A percentile compares a stretch with the other conserved stretches of the same genome.
Conservation (phyloP, 768 basidiomycete genomes). For the Tulasnella sp. region DNA sequence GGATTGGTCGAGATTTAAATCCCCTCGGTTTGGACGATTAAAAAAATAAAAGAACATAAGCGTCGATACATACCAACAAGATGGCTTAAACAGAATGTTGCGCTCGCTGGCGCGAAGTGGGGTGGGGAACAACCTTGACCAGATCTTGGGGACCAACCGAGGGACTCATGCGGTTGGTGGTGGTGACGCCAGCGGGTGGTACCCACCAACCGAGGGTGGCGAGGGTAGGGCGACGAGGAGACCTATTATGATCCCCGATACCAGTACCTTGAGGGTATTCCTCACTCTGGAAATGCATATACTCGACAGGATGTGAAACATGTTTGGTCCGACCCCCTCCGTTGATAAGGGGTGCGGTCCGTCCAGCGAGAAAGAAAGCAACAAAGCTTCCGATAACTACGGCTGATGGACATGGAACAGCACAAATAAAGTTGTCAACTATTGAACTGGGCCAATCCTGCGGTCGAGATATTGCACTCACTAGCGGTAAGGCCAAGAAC, state of each 20-base stretch:
- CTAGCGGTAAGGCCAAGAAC: no score
- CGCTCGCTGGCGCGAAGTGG: not conserved
- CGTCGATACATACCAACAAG: not conserved
- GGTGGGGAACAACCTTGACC: not conserved
- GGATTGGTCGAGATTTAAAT: not conserved
- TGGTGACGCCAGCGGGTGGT: not conserved
- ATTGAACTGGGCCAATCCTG: no score
- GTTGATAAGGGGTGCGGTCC: not conserved
- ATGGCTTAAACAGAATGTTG: not conserved
- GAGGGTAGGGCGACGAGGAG: not conserved
- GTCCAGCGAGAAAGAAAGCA: not conserved
- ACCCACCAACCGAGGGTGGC: not conserved
- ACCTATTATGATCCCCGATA: not conserved
- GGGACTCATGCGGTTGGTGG: not conserved
- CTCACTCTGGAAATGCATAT: not conserved
- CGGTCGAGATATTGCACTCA: no score
- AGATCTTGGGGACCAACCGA: not conserved
- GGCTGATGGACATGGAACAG: no score
- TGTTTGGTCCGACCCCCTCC: not conserved
- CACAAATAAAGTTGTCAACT: no score
- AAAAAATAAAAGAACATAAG: not conserved
- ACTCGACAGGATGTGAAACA: not conserved
- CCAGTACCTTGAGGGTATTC: not conserved
- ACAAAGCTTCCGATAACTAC: not conserved
- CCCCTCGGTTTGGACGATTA: not conserved